Evolutionary conservation across 2,329 filamentous ascomycete species (phyloP).

Genomic region (Paradendryphiella salina): DNA sequence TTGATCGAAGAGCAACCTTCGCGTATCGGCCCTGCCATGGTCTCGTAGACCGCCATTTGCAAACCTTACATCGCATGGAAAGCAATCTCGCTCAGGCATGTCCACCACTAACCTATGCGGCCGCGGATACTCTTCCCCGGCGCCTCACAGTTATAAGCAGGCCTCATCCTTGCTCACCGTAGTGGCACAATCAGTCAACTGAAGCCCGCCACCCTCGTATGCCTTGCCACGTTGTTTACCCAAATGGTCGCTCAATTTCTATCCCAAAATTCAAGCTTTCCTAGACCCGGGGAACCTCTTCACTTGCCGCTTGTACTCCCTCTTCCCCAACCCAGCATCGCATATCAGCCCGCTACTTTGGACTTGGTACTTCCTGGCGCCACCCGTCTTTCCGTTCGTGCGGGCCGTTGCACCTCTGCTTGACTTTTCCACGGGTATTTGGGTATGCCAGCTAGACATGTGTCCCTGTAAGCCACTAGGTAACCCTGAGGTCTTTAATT

Average conservation of each 20-base stretch:
- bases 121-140: conserved; percentile 21
- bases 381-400: conserved; percentile 43
- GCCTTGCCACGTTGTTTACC: conserved; percentile 38
- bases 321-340: conserved; percentile 23
- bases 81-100: conserved; percentile 18
- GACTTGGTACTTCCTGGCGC: conserved; percentile 29
- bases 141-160: conserved; percentile 12
- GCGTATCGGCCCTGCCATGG: conserved; percentile 15
- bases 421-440: conserved; percentile 27
- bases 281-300: conserved; percentile 19
- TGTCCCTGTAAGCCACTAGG: conserved; percentile 25
- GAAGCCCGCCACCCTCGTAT: conserved; percentile 17
- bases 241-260: conserved; percentile 9
- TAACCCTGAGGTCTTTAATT: background rate
- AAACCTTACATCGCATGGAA: conserved; percentile 16
- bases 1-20: background rate
- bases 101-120: conserved; percentile 12
- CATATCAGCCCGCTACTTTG: conserved; percentile 32
- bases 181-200: conserved; percentile 23
- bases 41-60: conserved; percentile 37
- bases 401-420: conserved; percentile 43
- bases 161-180: conserved; percentile 21
- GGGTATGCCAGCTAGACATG: conserved; percentile 33
- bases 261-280: conserved; percentile 13
- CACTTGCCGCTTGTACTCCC: conserved; percentile 25